phyloP scores from a whole-genome alignment of 495 filamentous ascomycete species.

The Rhypophila decipiens region DNA sequence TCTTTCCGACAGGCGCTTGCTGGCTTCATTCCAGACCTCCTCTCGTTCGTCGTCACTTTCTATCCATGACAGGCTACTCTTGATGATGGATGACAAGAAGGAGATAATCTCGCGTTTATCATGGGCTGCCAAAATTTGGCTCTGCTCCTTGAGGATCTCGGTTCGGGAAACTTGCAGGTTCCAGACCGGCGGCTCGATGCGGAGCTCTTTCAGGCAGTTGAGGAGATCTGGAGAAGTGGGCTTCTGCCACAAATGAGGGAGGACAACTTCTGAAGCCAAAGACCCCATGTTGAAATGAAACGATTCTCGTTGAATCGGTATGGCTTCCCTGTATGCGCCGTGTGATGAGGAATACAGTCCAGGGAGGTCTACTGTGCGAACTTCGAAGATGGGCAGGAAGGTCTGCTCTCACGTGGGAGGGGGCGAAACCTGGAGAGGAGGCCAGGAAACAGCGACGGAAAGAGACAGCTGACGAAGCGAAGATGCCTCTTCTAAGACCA shows the following conservation, averaged over 20 bases:
- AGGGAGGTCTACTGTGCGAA: too few species aligned
- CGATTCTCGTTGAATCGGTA: too few species aligned
- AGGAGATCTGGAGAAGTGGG: slow-evolving; percentile 33
- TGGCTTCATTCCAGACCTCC: slow-evolving; percentile 71
- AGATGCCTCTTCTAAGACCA: too few species aligned
- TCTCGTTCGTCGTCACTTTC: slow-evolving; percentile 63
- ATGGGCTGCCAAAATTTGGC: slow-evolving; percentile 2
- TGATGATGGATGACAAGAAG: slow-evolving; percentile 74
- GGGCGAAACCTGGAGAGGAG: too few species aligned
- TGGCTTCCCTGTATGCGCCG: too few species aligned
- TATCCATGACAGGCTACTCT: slow-evolving; percentile 70
- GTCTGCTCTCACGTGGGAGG: too few species aligned
- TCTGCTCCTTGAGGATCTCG: slow-evolving; percentile 25
- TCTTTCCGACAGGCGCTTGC: slow-evolving; percentile 69
- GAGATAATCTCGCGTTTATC: slow-evolving; percentile 35
- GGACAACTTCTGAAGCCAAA: slow-evolving; percentile 5
- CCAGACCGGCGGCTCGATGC: slow-evolving; percentile 38
- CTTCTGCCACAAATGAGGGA: slow-evolving; percentile 42
- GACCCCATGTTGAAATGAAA: too few species aligned
- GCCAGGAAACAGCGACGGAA: too few species aligned
- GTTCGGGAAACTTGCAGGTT: slow-evolving; percentile 18
- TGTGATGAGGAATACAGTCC: too few species aligned
- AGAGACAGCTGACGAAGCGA: too few species aligned
- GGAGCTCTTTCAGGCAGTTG: slow-evolving; percentile 29
- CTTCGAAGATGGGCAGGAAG: too few species aligned